Evolutionary conservation across 1,284 basidiomycete genomes (phyloP).

Genomic region (Xanthoconium separans): DNA sequence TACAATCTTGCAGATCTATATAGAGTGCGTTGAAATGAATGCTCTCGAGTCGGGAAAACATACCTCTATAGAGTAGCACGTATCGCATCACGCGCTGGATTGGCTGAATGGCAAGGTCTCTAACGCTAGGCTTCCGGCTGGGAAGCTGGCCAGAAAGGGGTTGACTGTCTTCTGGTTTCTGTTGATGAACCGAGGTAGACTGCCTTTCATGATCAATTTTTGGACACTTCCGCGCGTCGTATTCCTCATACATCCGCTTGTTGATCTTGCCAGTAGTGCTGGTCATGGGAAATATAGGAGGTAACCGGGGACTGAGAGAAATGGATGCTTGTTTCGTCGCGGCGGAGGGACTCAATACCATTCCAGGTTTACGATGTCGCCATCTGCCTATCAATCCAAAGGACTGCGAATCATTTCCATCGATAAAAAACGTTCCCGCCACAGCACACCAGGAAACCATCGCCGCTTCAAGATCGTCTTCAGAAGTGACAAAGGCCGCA

Average conservation of each 20-base stretch:
- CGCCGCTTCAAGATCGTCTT: conserved; percentile 53
- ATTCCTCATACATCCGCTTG: conserved; percentile 5
- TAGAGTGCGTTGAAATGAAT: background rate
- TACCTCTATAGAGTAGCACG: conserved; percentile 65
- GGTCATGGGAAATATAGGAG: conserved; percentile 12
- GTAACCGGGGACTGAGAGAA: conserved; percentile 10
- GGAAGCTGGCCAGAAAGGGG: conserved; percentile 29
- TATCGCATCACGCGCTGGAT: conserved; percentile 71
- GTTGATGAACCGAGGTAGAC: background rate
- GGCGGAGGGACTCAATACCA: conserved; percentile 2
- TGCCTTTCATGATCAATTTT: background rate
- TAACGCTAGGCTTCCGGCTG: conserved; percentile 23
- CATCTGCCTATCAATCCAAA: conserved; percentile 17
- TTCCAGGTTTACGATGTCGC: conserved; percentile 25
- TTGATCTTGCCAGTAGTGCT: conserved; percentile 3
- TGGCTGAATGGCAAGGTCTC: conserved; percentile 68
- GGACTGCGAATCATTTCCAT: conserved; percentile 13
- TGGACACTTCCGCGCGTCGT: background rate
- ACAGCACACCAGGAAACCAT: conserved; percentile 63
- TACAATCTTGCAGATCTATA: conserved; percentile 44
- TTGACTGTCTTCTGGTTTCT: conserved; percentile 7
- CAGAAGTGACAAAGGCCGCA: conserved; percentile 52
- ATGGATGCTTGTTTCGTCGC: conserved; percentile 6
- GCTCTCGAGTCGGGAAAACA: conserved; percentile 15
- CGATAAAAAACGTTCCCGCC: conserved; percentile 57